Evolutionary conservation across 2,329 filamentous ascomycete species (phyloP).

Genomic region (Hortaea werneckii): DNA sequence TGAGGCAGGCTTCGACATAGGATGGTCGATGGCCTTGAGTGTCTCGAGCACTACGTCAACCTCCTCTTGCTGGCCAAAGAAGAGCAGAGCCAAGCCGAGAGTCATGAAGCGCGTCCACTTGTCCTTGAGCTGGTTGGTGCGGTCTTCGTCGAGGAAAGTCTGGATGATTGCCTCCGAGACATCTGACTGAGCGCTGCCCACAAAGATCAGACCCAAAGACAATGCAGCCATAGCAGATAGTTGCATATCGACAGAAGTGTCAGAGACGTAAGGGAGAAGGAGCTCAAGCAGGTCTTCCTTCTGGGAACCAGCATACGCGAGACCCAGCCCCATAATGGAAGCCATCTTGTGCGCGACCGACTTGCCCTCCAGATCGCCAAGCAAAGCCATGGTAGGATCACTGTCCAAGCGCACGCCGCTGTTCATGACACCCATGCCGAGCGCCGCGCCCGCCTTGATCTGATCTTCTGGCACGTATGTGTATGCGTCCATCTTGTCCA

Average conservation of each 20-base stretch:
- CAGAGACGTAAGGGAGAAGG: constrained; percentile 76
- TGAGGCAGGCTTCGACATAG: constrained; percentile 91
- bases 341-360: constrained; percentile 69
- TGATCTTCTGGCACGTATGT: constrained; percentile 74
- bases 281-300: constrained; percentile 79
- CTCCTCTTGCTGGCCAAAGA: constrained; percentile 94
- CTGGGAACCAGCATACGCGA: constrained; percentile 90
- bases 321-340: constrained; percentile 88
- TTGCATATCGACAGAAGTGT: constrained; percentile 82
- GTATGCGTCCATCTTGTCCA: constrained; percentile 92
- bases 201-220: constrained; percentile 79
- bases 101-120: constrained; percentile 98
- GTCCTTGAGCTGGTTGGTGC: constrained; percentile 81
- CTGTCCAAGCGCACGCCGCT: constrained; percentile 82
- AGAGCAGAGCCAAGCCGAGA: constrained; percentile 82
- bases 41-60: constrained; percentile 98
- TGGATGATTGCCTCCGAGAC: constrained; percentile 87
- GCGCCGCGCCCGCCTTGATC: constrained; percentile 82
- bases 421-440: constrained; percentile 93
- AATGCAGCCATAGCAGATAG: constrained; percentile 92
- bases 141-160: constrained; percentile 86
- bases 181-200: constrained; percentile 83
- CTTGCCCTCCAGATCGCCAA: constrained; percentile 72
- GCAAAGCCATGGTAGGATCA: constrained; percentile 78
- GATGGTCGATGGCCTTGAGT: constrained; percentile 91